Evolutionary conservation across 345 rosid genomes (phyloP), one percentile per base, ranked within the genome.

Genomic region (Syzygium oleosum): DNA sequence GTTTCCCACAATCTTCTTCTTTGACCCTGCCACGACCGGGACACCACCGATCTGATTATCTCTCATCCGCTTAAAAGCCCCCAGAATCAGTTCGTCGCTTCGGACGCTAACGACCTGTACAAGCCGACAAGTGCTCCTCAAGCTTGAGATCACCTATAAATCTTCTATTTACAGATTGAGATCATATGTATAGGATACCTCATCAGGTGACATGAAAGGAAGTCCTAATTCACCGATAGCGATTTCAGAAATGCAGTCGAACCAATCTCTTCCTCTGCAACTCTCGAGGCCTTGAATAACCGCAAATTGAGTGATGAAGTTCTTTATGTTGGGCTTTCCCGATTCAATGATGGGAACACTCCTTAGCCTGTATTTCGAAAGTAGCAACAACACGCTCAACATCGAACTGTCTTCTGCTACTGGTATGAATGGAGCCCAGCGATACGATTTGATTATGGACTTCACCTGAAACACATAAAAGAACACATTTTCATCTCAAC

Each of bases 241-340:
- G 21, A 85, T 89, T 73, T 94, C 87, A 1, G 98, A 90, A 51
- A 96, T 94, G 86, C 91, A 90, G 89, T 97, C 99, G 55, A 97
- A 97, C 99, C 99, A 97, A 90, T 95, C 99, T 92, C 98, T 95
- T 17, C 99, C 98, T 88, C 88, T 92, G 90, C 98, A 96, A 22
- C 94, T 93, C 88, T 97, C 95, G 25, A 95, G 97, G 84, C 97
- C 99, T 38, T 91, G 94, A 90, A 97, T 91, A 85, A 96, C 91
- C 9, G 99, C 97, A 84, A 98, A 91, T 87, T 97, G 99, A 90
- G 99, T 96, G 86, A 96, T 94, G 91, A 92, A 95, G 93, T 97
- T 96, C 91, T 94, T 91, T 78, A 97, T 90, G 86, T 94, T 92
- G 0, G 99, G 95, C 3, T 90, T 90, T 54, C 96, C 96, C 29